Base-by-base conservation (phyloP, 2,329 filamentous ascomycete species). In the Aspergillus caelatus region DNA sequence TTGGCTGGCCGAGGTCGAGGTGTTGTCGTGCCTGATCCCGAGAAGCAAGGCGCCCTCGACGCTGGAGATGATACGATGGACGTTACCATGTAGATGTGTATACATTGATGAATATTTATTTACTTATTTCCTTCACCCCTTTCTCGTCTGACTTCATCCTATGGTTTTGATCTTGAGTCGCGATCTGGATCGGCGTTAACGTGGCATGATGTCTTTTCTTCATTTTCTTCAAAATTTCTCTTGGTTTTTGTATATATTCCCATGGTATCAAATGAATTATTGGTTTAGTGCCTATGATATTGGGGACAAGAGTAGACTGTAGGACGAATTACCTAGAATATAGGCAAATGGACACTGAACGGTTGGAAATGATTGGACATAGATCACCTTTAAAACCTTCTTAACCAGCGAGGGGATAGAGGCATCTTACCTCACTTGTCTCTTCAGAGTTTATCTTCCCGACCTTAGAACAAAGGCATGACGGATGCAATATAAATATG, bases 31-130 rank as follows among this genome's bases (percentile, higher is more conserved):
- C 76, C 78, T 9, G 76, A 79, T 32, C 72, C 73, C 7, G 77
- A 78, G 28, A 75, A 89, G 26, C 89, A 92, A 76, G 86, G 79
- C 79, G 68, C 82, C 79, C 73, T 85, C 72, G 69, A 93, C 70
- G 94, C 86, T 61, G 87, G 91, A 11, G 92, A 98, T 76, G 94
- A 98, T 81, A 97, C 93, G 19, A 97, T 97, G 93, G 83, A 93
- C 73, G 85, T 93, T 72, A 89, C 74, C 41, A 75, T 78, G 67
- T 79, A 75, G 65, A 67, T 57, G 61, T 26, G 21, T 39, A 41
- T 43, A 23, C 52, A 43, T 39, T 34, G 28, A 55, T 26, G 36
- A 56, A 6, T 57, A n/a, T 32, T 19, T n/a, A 14, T 59, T 9
- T 41, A 32, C 12, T 14, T 23, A 45, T 16, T 6, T 28, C 26